A percentile compares a stretch with the other conserved stretches of the same genome.
phyloP scores from a whole-genome alignment of 192 early-diverging fungal species.

The Umbelopsis sp. region DNA sequence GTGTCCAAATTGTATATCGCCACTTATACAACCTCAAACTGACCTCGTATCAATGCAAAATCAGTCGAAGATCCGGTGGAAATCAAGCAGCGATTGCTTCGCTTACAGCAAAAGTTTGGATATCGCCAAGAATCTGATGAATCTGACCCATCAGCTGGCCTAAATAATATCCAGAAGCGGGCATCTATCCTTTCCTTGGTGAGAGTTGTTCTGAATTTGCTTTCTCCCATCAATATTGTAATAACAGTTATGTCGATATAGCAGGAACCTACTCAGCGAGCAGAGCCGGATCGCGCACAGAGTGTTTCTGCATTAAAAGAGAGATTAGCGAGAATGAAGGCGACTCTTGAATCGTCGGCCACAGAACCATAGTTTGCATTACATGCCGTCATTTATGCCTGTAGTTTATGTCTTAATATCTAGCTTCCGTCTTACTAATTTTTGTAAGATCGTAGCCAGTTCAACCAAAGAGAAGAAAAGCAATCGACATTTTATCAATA shows the following conservation, averaged over 20 bases:
- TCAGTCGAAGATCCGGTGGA: conserved; percentile 36
- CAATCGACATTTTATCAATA: too few species aligned
- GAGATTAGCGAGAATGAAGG: conserved; percentile 66
- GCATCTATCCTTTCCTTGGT: neutral
- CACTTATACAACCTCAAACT: neutral
- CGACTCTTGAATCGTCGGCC: conserved; percentile 24
- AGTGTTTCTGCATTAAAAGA: conserved; percentile 70
- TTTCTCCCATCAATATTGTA: conserved; percentile 1
- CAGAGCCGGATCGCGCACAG: conserved; percentile 49
- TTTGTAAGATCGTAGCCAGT: too few species aligned
- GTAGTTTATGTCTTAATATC: neutral
- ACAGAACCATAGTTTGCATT: neutral
- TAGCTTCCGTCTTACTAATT: neutral
- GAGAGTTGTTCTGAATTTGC: neutral
- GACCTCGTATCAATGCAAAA: neutral
- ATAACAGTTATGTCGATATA: neutral
- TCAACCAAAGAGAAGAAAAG: too few species aligned
- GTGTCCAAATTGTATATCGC: neutral
- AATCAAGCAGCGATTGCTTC: conserved; percentile 54
- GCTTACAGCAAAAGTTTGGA: conserved; percentile 64
- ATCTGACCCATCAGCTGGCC: neutral
- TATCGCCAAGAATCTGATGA: conserved; percentile 26
- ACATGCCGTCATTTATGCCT: neutral
- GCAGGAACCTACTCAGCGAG: conserved; percentile 26
- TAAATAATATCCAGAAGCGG: neutral